A percentile compares a stretch with the other conserved stretches of the same genome.
Evolutionary conservation across 2,329 filamentous ascomycete genomes (phyloP).

Genomic region (Seiridium unicorne): DNA sequence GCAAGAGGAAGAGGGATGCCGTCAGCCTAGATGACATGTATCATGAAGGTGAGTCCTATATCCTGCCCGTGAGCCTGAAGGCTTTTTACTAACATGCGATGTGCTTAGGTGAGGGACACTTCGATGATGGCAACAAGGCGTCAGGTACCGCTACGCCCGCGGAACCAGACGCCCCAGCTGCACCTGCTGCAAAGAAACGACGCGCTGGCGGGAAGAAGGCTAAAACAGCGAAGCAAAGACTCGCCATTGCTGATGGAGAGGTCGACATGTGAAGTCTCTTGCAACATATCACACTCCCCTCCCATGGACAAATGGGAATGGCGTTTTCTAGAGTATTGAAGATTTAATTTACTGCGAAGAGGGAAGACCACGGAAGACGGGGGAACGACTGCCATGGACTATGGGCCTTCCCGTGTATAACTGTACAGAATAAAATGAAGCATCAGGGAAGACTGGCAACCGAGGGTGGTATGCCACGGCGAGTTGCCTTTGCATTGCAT

Average conservation of each 20-base stretch:
- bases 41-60: slow-evolving; percentile 78
- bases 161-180: slow-evolving; percentile 47
- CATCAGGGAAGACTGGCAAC: background rate
- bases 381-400: background rate
- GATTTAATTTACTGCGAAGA: background rate
- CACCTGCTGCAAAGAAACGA: slow-evolving; percentile 51
- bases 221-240: slow-evolving; percentile 67
- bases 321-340: background rate
- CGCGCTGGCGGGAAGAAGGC: slow-evolving; percentile 58
- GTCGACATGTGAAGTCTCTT: slow-evolving; percentile 31
- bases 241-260: slow-evolving; percentile 65
- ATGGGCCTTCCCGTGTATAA: background rate
- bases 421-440: slow-evolving; percentile 1
- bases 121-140: slow-evolving; percentile 82
- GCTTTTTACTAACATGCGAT: slow-evolving; percentile 27
- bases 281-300: background rate
- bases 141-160: slow-evolving; percentile 85
- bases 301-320: background rate
- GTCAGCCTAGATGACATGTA: slow-evolving; percentile 95
- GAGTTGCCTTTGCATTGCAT: background rate
- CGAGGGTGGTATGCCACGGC: background rate
- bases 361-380: background rate
- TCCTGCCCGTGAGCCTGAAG: background rate
- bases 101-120: slow-evolving; percentile 82
- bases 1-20: slow-evolving; percentile 53